Evolutionary conservation across 441 rosid species (phyloP), one percentile per base, ranked within the genome.

Genomic region (Gossypium schwendimanii): DNA sequence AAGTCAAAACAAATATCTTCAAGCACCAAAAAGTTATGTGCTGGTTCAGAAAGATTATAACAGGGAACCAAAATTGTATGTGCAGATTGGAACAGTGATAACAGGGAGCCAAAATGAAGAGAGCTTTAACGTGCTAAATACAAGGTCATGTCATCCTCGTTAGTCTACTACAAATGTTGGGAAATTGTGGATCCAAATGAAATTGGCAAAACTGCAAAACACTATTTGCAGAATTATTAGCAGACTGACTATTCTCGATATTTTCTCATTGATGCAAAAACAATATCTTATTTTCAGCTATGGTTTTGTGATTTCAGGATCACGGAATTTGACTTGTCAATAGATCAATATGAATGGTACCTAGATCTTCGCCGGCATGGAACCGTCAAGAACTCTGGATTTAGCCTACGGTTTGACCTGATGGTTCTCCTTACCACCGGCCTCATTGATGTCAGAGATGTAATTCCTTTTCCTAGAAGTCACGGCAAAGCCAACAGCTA

Each of bases 91-190:
- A 49, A 78, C 74, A 71, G 33, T 91, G 63, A 82, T 94, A 76
- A 74, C 86, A 0, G 97, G 98, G 44, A 79, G 89, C 89, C 97
- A 94, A 83, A 89, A 79, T 44, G 99, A 94, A 79, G 97, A 92
- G 73, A 89, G 98, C 26, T 9, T 89, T 18, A 81, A 81, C 54
- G 54, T 71, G 55, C 71, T 92, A 31, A 72, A 72, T 68, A 31
- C 75, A 49, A 94, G 92, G 96, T 20, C 76, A 75, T 14, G 45
- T 60, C 53, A 21, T 72, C 23, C 31, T 49, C 18, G 14, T 63
- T 45, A 23, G 70, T 65, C 21, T 41, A 44, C 20, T 3, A 21
- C 52, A 63, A 39, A 15, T 1, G 52, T 39, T 41, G 15, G 67
- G 26, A 17, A 62, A 17, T 62, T 33, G 10, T 36, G 26, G 49